phyloP scores from a whole-genome alignment of 805 yeast species.

The Candida ipomoeae region DNA sequence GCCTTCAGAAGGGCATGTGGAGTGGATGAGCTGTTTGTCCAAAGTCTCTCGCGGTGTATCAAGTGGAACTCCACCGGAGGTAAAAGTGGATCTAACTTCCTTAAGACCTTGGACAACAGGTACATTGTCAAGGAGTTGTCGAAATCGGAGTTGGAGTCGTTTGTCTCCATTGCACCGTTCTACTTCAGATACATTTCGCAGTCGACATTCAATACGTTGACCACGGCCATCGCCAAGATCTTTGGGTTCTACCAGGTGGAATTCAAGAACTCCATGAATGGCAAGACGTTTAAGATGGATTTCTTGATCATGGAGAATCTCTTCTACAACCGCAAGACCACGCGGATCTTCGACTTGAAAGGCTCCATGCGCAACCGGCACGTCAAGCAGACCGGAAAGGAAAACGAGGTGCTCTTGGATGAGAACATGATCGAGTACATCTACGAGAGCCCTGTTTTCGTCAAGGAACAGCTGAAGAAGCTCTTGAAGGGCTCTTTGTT shows the following conservation, averaged over 20 bases:
- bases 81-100: conserved; percentile 89
- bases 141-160: conserved; percentile 85
- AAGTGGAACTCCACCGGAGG: conserved; percentile 98
- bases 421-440: conserved; percentile 98
- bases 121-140: conserved; percentile 86
- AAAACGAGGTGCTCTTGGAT: conserved; percentile 88
- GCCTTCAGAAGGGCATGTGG: conserved; percentile 87
- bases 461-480: conserved; percentile 85
- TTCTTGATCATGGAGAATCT: conserved; percentile 93
- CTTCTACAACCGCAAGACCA: conserved; percentile 76
- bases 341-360: conserved; percentile 88
- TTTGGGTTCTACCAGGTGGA: conserved; percentile 95
- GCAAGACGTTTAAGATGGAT: conserved; percentile 79
- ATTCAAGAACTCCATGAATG: conserved; percentile 71
- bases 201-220: conserved; percentile 89
- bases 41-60: conserved; percentile 86
- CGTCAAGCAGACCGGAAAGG: conserved; percentile 93
- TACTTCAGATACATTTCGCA: conserved; percentile 95
- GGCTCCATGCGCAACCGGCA: conserved; percentile 98
- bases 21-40: conserved; percentile 68
- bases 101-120: conserved; percentile 88
- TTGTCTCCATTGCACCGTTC: conserved; percentile 92
- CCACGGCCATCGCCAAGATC: conserved; percentile 90
- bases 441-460: conserved; percentile 92
- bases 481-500: conserved; percentile 82